phyloP scores from a whole-genome alignment of 257 asterid species.

The Eustoma russellianum region DNA sequence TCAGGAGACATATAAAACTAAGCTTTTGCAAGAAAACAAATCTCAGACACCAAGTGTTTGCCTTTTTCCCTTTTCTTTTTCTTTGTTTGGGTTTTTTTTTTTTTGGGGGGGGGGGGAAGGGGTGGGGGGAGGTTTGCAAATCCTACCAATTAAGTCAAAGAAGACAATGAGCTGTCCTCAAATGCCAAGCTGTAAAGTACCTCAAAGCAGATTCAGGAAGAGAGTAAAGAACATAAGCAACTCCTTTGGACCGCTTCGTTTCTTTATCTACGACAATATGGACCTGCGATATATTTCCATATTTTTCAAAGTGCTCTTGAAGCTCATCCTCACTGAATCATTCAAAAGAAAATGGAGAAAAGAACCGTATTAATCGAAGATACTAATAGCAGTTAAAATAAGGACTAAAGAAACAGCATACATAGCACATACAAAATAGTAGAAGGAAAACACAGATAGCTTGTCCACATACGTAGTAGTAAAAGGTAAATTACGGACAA shows the following conservation, averaged over 20 bases:
- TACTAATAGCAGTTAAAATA: neutral
- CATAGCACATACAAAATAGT: neutral
- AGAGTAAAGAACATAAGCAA: constrained; percentile 65
- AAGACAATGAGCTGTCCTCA: neutral
- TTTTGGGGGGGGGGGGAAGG: no score
- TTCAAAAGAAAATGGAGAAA: neutral
- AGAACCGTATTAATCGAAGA: no score
- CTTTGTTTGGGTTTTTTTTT: no score
- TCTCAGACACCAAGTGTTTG: no score
- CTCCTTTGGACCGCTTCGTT: constrained; percentile 79
- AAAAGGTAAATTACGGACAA: constrained; percentile 82
- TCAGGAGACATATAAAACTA: no score
- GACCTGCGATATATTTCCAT: constrained; percentile 58
- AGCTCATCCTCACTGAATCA: constrained; percentile 74
- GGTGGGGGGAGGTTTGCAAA: no score
- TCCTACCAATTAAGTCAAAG: neutral
- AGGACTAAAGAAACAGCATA: neutral
- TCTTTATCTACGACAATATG: constrained; percentile 88
- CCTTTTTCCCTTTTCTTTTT: no score
- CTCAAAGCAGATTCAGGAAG: constrained; percentile 87
- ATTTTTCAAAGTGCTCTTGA: constrained; percentile 57
- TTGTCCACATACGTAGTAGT: constrained; percentile 53
- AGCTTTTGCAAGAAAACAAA: no score
- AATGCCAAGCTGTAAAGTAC: constrained; percentile 25
- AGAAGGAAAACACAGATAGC: neutral